These are phyloP conservation scores for Diospyros kaki DNA, from an alignment of 148 eudicot genomes.

Conservation along the genomic window DNA sequence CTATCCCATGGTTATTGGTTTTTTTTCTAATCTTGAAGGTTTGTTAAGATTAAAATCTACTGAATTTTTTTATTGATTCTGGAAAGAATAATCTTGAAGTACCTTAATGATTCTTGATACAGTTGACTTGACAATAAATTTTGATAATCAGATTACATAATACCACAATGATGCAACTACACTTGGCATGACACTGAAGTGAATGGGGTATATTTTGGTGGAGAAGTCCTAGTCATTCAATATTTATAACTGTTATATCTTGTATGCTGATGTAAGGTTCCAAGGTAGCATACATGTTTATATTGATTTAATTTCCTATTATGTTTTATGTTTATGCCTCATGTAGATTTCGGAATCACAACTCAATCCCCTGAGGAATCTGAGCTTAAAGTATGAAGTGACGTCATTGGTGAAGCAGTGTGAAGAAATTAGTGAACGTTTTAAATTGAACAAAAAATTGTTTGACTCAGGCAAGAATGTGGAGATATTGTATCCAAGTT, in stretches of 20 bases:
- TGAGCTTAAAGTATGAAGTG: conserved; percentile 69
- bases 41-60: too few relatives aligned
- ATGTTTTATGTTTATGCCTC: conserved; percentile 4
- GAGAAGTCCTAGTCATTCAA: background rate
- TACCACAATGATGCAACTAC: background rate
- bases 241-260: background rate
- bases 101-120: too few relatives aligned
- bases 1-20: background rate
- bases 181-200: background rate
- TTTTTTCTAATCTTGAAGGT: background rate
- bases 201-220: background rate
- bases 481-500: conserved; percentile 65
- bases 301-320: background rate
- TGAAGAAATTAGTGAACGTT: conserved; percentile 64
- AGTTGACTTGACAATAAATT: background rate
- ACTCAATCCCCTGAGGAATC: conserved; percentile 44
- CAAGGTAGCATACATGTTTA: background rate
- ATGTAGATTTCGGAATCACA: conserved; percentile 64
- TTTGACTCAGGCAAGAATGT: conserved; percentile 70
- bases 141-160: background rate
- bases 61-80: background rate
- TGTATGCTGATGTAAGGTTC: background rate
- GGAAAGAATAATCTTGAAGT: too few relatives aligned
- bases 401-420: conserved; percentile 70
- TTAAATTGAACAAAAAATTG: conserved; percentile 61